phyloP scores from a whole-genome alignment of 2,329 filamentous ascomycete genomes.

The Emericellopsis cladophorae region DNA sequence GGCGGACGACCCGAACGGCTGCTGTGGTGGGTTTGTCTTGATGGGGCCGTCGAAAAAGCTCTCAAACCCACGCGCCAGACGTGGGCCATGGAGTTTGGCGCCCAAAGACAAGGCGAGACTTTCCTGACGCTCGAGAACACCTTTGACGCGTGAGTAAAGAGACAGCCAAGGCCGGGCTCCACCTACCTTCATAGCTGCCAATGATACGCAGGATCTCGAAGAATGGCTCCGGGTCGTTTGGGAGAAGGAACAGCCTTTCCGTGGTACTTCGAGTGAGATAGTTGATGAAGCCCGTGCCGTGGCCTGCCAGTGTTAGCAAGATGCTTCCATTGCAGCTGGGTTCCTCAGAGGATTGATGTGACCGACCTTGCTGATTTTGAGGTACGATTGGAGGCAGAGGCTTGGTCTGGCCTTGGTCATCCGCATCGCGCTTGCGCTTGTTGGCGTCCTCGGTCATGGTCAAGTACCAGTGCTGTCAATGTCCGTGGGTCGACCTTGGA shows the following conservation, averaged over 20 bases:
- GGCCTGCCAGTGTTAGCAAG: background rate
- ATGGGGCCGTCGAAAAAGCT: constrained; percentile 75
- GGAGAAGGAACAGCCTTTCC: constrained; percentile 35
- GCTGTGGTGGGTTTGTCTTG: constrained; percentile 38
- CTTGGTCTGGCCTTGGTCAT: constrained; percentile 22
- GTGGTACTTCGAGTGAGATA: constrained; percentile 33
- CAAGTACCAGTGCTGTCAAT: too few relatives aligned
- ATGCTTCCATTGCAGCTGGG: background rate
- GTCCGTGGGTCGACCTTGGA: too few relatives aligned
- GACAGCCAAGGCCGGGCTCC: background rate
- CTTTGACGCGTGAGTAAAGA: constrained; percentile 20
- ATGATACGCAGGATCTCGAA: constrained; percentile 61
- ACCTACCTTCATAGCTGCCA: constrained; percentile 59
- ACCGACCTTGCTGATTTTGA: background rate
- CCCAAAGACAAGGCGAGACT: constrained; percentile 77
- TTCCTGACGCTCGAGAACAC: constrained; percentile 72
- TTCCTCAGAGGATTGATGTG: background rate
- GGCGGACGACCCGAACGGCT: constrained; percentile 15
- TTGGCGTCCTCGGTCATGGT: constrained; percentile 7
- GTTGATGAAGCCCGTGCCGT: constrained; percentile 28
- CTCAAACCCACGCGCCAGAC: constrained; percentile 76
- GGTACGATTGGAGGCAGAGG: constrained; percentile 10
- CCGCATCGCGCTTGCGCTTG: constrained; percentile 35
- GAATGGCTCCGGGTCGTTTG: constrained; percentile 53
- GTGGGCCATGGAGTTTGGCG: constrained; percentile 69